Percentiles rank a stretch among this genome's conserved stretches.
phyloP scores from a whole-genome alignment of 2,329 filamentous ascomycete species.

The Cadophora sp. region DNA sequence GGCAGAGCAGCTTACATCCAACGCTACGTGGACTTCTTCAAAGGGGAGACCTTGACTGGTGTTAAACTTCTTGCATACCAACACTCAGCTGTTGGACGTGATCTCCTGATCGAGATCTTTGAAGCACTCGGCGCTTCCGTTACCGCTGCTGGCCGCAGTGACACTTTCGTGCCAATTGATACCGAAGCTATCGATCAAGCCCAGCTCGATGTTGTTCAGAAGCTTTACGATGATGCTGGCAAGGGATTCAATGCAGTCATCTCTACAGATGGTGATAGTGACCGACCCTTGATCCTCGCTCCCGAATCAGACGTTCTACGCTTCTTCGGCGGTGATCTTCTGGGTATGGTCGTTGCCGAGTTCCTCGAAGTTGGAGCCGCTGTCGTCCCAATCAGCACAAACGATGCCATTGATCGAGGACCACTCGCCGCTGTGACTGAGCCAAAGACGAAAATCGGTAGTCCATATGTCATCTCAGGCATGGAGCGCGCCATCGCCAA shows the following conservation, averaged over 20 bases:
- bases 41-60: conserved; percentile 42
- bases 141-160: conserved; percentile 44
- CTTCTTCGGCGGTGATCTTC: conserved; percentile 46
- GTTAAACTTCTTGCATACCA: conserved; percentile 45
- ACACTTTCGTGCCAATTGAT: conserved; percentile 47
- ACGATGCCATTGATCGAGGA: conserved; percentile 46
- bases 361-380: conserved; percentile 43
- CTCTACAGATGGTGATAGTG: conserved; percentile 47
- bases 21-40: conserved; percentile 45
- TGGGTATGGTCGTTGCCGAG: conserved; percentile 46
- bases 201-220: conserved; percentile 44
- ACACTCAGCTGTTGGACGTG: conserved; percentile 47
- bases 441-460: conserved; percentile 47
- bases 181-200: conserved; percentile 46
- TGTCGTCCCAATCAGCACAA: conserved; percentile 46
- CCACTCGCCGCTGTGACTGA: conserved; percentile 40
- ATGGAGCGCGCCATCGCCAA: conserved; percentile 45
- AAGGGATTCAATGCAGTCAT: conserved; percentile 43
- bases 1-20: conserved; percentile 42
- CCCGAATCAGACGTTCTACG: conserved; percentile 41
- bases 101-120: conserved; percentile 45
- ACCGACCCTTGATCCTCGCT: conserved; percentile 45
- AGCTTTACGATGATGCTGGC: conserved; percentile 38
- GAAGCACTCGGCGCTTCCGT: conserved; percentile 43
- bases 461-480: conserved; percentile 46